Percentiles rank a stretch among this genome's conserved stretches.
Evolutionary conservation across 129 eudicot species (phyloP).

Genomic region (Rutidosis leptorrhynchoides): DNA sequence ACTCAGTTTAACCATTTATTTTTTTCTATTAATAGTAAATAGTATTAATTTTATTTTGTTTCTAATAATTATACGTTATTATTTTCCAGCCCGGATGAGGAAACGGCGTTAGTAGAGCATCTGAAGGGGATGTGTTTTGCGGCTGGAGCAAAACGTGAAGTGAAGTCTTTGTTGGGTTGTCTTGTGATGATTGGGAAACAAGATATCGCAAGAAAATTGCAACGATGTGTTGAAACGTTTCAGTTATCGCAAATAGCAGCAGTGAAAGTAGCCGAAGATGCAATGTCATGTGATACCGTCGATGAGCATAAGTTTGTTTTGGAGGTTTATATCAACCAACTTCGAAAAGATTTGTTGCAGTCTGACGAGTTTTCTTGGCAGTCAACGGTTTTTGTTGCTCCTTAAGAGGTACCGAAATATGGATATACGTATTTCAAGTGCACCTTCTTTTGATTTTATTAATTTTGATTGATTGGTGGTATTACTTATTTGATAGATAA

Average conservation of each 20-base stretch:
- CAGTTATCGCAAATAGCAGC: conserved; percentile 85
- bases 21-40: not conserved
- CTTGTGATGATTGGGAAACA: conserved; percentile 81
- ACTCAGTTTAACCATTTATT: conserved; percentile 6
- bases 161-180: conserved; percentile 63
- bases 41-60: not conserved
- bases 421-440: not conserved
- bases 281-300: conserved; percentile 43
- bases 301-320: conserved; percentile 61
- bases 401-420: conserved; percentile 34
- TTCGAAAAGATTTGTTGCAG: conserved; percentile 48
- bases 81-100: conserved; percentile 92
- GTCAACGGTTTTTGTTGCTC: conserved; percentile 53
- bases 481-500: not conserved
- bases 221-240: conserved; percentile 51
- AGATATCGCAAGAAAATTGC: conserved; percentile 74
- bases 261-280: conserved; percentile 69
- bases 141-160: conserved; percentile 64
- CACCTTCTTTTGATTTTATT: not conserved
- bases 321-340: conserved; percentile 57
- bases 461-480: not conserved
- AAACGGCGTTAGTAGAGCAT: conserved; percentile 86
- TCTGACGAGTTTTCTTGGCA: conserved; percentile 88
- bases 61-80: conserved; percentile 6
- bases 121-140: conserved; percentile 77